These are phyloP conservation scores for Brassica hybrid DNA, from an alignment of 441 rosid genomes.

Conservation along the genomic window DNA sequence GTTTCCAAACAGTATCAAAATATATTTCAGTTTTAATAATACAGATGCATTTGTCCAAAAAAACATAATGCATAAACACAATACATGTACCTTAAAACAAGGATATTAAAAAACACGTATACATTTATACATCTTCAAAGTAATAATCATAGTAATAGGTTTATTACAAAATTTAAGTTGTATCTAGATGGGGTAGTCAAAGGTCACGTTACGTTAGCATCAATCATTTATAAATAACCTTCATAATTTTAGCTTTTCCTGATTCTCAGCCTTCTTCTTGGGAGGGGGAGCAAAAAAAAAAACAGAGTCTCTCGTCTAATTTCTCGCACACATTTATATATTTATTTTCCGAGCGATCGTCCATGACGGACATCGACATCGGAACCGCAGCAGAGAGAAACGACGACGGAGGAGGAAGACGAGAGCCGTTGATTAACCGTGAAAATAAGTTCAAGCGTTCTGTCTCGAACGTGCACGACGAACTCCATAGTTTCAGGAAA, in stretches of 20 bases:
- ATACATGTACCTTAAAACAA: too few relatives aligned
- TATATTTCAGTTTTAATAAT: too few relatives aligned
- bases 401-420: neutral
- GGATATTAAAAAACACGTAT: neutral
- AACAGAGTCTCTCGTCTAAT: neutral
- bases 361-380: conserved; percentile 49
- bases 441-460: conserved; percentile 50
- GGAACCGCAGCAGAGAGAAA: conserved; percentile 31
- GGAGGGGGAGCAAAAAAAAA: neutral
- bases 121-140: neutral
- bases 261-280: neutral
- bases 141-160: neutral
- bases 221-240: conserved; percentile 36
- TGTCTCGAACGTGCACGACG: conserved; percentile 71
- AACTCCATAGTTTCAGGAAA: conserved; percentile 71
- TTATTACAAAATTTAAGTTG: neutral
- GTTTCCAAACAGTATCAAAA: too few relatives aligned
- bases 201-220: conserved; percentile 35
- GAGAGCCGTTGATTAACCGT: conserved; percentile 45
- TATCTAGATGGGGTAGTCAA: conserved; percentile 14
- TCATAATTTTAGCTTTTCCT: conserved; percentile 27
- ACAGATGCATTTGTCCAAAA: too few relatives aligned
- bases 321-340: neutral
- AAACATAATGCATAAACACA: too few relatives aligned
- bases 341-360: conserved; percentile 34